Percentiles rank a stretch among this genome's conserved stretches.
Conservation (phyloP, 345 rosid species). For the Dimocarpus longan region DNA sequence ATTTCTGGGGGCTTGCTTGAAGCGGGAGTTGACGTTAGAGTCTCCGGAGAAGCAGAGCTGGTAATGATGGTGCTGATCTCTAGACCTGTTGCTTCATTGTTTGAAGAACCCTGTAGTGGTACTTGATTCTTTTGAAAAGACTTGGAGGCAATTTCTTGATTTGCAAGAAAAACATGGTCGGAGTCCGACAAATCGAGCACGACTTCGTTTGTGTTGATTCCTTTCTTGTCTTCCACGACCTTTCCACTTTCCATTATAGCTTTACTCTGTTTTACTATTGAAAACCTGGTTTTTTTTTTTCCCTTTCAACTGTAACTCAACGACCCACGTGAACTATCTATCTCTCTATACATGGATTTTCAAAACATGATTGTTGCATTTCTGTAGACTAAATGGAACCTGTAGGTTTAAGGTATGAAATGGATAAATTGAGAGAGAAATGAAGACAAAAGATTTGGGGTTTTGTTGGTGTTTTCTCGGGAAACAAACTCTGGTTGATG, state of each 20-base stretch:
- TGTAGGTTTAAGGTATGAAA: too few species aligned
- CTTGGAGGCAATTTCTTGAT: neutral
- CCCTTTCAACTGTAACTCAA: too few species aligned
- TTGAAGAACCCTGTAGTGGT: slow-evolving; percentile 6
- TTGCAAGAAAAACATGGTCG: slow-evolving; percentile 12
- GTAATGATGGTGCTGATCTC: slow-evolving; percentile 20
- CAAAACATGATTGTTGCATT: neutral
- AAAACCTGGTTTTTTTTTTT: too few species aligned
- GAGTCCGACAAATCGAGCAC: slow-evolving; percentile 38
- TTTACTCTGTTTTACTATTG: neutral
- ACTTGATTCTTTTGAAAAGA: neutral
- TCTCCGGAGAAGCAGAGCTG: slow-evolving; percentile 31
- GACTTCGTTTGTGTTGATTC: slow-evolving; percentile 30
- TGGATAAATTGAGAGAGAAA: neutral
- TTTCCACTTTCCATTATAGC: slow-evolving; percentile 30
- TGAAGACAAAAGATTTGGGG: neutral
- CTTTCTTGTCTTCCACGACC: slow-evolving; percentile 33
- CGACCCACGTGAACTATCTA: neutral
- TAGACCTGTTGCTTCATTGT: slow-evolving; percentile 24
- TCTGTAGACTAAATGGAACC: neutral
- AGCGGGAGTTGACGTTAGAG: slow-evolving; percentile 19
- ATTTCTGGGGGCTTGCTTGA: slow-evolving; percentile 39
- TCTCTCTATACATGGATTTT: neutral
- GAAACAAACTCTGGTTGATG: neutral
- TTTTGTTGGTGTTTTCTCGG: neutral